Conservation (phyloP, 805 yeast species). For the Scheffersomyces stipitis region DNA sequence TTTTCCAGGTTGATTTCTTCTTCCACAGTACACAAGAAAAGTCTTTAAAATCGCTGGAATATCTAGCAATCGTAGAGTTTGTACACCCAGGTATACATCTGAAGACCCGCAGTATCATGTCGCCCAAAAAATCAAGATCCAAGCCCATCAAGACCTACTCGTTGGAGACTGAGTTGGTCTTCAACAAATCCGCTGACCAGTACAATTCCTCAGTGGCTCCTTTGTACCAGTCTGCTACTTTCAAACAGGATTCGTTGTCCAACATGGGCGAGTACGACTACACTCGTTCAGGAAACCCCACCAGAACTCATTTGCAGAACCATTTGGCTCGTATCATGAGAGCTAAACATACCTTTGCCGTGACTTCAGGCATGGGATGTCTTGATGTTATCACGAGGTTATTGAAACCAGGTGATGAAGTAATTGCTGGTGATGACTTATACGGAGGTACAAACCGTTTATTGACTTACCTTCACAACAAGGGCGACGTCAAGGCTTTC, state of each 20-base stretch:
- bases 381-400: constrained; percentile 79
- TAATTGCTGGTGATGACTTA: constrained; percentile 90
- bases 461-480: constrained; percentile 65
- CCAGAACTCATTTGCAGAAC: constrained; percentile 75
- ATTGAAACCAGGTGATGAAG: constrained; percentile 81
- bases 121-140: background rate
- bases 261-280: constrained; percentile 74
- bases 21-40: too few species aligned
- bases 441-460: constrained; percentile 93
- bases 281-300: constrained; percentile 93
- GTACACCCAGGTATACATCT: too few species aligned
- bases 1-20: too few species aligned
- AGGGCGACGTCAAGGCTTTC: constrained; percentile 61
- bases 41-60: too few species aligned
- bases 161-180: constrained; percentile 71
- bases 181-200: constrained; percentile 60
- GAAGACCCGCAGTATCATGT: too few species aligned
- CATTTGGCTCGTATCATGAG: constrained; percentile 78
- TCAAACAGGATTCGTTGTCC: constrained; percentile 71
- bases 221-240: constrained; percentile 90
- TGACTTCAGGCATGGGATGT: constrained; percentile 91
- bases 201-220: constrained; percentile 84
- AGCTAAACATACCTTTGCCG: constrained; percentile 77
- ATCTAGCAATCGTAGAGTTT: too few species aligned
- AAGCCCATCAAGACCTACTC: constrained; percentile 39